These are phyloP conservation scores for Agarophyton chilense DNA, from an alignment of 23 red algal species.

Conservation along the genomic window DNA sequence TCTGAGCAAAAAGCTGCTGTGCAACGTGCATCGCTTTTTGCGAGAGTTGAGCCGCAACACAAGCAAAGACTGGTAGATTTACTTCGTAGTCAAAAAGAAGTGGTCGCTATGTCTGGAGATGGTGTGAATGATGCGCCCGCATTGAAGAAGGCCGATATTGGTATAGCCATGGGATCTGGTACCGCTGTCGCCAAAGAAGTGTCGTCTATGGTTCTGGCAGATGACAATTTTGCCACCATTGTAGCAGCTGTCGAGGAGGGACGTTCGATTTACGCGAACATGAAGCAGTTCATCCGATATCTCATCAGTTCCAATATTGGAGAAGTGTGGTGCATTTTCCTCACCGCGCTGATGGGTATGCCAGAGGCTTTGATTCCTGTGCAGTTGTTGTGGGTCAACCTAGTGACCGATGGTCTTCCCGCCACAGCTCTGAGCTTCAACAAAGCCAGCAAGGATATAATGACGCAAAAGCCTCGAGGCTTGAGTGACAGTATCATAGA, in stretches of 20 bases:
- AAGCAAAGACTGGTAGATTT: slow-evolving; percentile 85
- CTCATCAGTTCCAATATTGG: slow-evolving; percentile 98
- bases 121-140: slow-evolving; percentile 99
- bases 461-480: slow-evolving; percentile 89
- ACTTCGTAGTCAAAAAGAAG: slow-evolving; percentile 78
- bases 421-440: slow-evolving; percentile 98
- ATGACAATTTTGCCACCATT: slow-evolving; percentile 99
- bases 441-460: slow-evolving; percentile 81
- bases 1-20: slow-evolving; percentile 59
- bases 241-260: slow-evolving; percentile 97
- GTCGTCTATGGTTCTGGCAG: slow-evolving; percentile 93
- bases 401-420: slow-evolving; percentile 97
- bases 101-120: slow-evolving; percentile 99
- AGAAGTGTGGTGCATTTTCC: slow-evolving; percentile 98
- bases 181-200: slow-evolving; percentile 96
- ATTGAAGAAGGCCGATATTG: slow-evolving; percentile 95
- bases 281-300: slow-evolving; percentile 99
- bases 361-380: slow-evolving; percentile 97
- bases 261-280: slow-evolving; percentile 96
- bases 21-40: slow-evolving; percentile 74
- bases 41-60: slow-evolving; percentile 92
- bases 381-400: slow-evolving; percentile 99
- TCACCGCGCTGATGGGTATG: slow-evolving; percentile 86
- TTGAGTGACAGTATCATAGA: slow-evolving; percentile 87
- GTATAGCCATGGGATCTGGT: slow-evolving; percentile 96